Conservation (phyloP, 257 asterid species). For the Primulina tabacum region DNA sequence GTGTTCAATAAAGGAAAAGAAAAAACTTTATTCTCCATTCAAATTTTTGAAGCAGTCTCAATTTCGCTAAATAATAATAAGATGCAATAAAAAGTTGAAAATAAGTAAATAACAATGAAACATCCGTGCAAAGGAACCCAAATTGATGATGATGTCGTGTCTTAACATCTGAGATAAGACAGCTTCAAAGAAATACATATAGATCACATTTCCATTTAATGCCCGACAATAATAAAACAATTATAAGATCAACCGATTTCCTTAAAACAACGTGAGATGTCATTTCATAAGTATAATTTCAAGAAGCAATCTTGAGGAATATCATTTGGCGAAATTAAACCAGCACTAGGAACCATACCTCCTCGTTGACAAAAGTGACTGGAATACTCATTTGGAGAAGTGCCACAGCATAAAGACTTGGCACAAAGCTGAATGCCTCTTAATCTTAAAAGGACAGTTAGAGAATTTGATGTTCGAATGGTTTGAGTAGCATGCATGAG, state of each 20-base stretch:
- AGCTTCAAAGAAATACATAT: slow-evolving; percentile 5
- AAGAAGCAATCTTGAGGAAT: not conserved
- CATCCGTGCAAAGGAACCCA: not conserved
- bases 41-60: not conserved
- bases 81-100: not conserved
- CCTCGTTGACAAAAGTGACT: slow-evolving; percentile 29
- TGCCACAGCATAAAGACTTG: slow-evolving; percentile 52
- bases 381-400: slow-evolving; percentile 32
- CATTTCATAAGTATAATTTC: not conserved
- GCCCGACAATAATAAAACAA: not conserved
- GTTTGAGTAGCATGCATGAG: slow-evolving; percentile 63
- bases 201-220: not conserved
- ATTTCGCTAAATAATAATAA: not conserved
- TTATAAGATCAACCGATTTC: not conserved
- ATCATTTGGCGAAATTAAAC: slow-evolving; percentile 4
- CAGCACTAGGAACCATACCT: slow-evolving; percentile 41
- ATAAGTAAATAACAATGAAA: not conserved
- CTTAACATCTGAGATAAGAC: not conserved
- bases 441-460: slow-evolving; percentile 53
- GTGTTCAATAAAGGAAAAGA: not conserved
- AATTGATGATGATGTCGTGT: not conserved
- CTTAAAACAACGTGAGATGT: slow-evolving; percentile 1
- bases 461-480: slow-evolving; percentile 47
- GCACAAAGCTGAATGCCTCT: slow-evolving; percentile 75
- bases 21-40: not conserved